These are phyloP conservation scores for Coniochaeta sp. DNA, from an alignment of 2,329 filamentous ascomycete species.

Conservation along the genomic window DNA sequence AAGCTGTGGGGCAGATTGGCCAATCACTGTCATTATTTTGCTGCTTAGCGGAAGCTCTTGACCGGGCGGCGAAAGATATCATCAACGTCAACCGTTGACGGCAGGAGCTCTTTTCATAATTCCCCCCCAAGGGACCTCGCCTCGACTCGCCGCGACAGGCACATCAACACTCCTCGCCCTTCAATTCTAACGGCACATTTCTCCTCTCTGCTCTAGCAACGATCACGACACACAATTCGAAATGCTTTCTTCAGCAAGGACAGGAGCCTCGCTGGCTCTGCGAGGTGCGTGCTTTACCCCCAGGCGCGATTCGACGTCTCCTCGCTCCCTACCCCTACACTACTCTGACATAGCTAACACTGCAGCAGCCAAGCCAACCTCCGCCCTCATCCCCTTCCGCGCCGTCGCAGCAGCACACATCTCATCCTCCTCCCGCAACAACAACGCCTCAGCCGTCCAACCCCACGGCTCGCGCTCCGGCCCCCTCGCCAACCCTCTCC, in stretches of 20 bases:
- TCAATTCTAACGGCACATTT: neutral
- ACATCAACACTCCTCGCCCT: neutral
- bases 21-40: neutral
- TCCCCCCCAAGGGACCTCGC: neutral
- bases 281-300: conserved; percentile 33
- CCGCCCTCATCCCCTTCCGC: conserved; percentile 55
- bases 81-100: conserved; percentile 3
- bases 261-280: conserved; percentile 43
- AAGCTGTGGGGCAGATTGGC: neutral
- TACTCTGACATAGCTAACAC: conserved; percentile 13
- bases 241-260: conserved; percentile 44
- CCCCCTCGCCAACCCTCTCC: conserved; percentile 66
- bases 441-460: conserved; percentile 24
- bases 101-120: neutral
- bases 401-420: conserved; percentile 51
- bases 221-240: conserved; percentile 11
- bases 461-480: conserved; percentile 41
- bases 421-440: conserved; percentile 57
- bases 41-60: conserved; percentile 1
- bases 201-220: neutral
- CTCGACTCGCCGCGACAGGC: neutral
- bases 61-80: conserved; percentile 1
- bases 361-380: conserved; percentile 54
- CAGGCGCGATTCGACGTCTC: neutral
- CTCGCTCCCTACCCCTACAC: too few species aligned